Evolutionary conservation across 305 asterid genomes (phyloP), one percentile per base, ranked within the genome.

Genomic region (Fraxinus angustifolia): DNA sequence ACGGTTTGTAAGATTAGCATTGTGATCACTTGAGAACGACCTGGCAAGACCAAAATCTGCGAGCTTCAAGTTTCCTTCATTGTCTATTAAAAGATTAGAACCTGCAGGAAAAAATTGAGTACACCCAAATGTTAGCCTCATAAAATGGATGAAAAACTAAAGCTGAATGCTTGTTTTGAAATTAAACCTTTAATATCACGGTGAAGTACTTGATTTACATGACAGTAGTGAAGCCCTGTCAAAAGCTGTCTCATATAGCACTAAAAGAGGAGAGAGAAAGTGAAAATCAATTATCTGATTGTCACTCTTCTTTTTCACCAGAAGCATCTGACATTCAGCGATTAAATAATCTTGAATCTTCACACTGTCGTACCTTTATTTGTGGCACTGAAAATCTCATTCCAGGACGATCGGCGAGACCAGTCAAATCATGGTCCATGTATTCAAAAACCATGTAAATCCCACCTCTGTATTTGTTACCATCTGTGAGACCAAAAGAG

Each of bases 151-250:
- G 80, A 79, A 45, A 48, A 78, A 42, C 70, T 76, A 81, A 65
- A 78, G 84, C 53, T 34, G 50, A 83, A 50, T 36, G 76, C 72
- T 67, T 80, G 82, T 73, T 86, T 84, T 28, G 73, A 84, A 80
- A 79, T 14, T 75, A 76, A 80, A 95, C 99, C 99, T 95, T 95
- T 95, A 84, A 95, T 95, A 89, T 95, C 99, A 78, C 99, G 94
- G 89, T 95, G 99, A 88, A 95, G 98, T 85, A 95, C 99, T 91
- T 95, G 99, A 89, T 95, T 95, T 77, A 95, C 92, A 86, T 95
- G 98, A 87, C 99, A 95, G 91, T 95, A 95, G 91, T 95, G 99
- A 85, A 95, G 98, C 89, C 99, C 99, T 8, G 99, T 95, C 91
- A 95, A 84, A 82, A 95, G 97, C 89, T 95, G 99, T 88, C 84